Percentiles rank a stretch among this genome's conserved stretches.
These are phyloP conservation scores for Mortierella sp. DNA, from an alignment of 371 early-diverging fungal species.

Conservation along the genomic window DNA sequence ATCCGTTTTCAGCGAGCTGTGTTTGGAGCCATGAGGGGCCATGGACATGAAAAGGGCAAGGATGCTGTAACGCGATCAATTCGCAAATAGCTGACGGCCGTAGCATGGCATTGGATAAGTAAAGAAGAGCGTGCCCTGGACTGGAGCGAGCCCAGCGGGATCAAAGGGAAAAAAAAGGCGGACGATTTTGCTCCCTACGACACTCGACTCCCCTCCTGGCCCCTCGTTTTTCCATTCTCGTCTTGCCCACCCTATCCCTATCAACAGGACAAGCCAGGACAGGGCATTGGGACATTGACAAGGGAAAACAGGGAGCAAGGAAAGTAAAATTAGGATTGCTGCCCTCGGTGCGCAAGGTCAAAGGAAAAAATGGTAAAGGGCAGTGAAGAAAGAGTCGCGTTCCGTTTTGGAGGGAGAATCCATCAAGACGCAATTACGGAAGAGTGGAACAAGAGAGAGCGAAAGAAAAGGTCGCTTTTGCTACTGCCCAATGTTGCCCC, in stretches of 20 bases:
- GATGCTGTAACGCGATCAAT: not conserved
- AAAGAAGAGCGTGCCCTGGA: not conserved
- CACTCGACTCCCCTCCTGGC: not conserved
- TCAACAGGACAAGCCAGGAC: not conserved
- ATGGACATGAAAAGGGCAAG: not conserved
- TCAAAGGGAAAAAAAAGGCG: not conserved
- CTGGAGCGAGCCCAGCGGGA: not conserved
- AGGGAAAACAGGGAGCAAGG: not conserved
- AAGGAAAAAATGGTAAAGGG: too few relatives aligned
- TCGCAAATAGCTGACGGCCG: too few relatives aligned
- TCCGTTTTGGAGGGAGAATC: too few relatives aligned
- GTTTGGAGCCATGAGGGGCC: not conserved
- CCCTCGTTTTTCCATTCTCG: not conserved
- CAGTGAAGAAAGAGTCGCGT: too few relatives aligned
- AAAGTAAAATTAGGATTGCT: conserved; percentile 2
- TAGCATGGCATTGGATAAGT: too few relatives aligned
- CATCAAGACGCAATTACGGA: too few relatives aligned
- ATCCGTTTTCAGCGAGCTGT: too few relatives aligned
- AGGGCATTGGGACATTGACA: not conserved
- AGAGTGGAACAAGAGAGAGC: too few relatives aligned
- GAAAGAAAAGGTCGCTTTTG: not conserved
- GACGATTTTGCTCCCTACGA: not conserved
- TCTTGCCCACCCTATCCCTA: not conserved
- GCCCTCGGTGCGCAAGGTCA: too few relatives aligned
- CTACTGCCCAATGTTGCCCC: conserved; percentile 4